phyloP scores from a whole-genome alignment of 768 basidiomycete species.

The Ephemerocybe angulata region DNA sequence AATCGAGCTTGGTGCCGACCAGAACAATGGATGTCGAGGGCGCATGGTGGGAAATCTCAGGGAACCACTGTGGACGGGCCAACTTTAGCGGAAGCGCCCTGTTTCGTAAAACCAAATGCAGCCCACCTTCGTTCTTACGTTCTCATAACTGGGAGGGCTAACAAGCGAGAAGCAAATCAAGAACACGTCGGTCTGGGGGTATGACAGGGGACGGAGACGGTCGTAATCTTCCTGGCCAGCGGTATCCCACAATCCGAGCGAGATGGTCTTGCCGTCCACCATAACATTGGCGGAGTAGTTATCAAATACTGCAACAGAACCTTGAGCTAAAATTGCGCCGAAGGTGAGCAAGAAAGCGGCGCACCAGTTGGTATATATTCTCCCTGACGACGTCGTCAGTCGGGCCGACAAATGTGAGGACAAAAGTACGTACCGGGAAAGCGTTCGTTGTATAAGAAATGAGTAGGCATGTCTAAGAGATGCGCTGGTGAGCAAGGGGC shows the following conservation, averaged over 20 bases:
- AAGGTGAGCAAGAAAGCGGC: constrained; percentile 14
- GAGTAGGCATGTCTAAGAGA: constrained; percentile 85
- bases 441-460: constrained; percentile 99
- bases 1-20: constrained; percentile 95
- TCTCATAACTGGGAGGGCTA: constrained; percentile 97
- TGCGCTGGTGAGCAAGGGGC: neutral
- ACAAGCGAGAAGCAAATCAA: constrained; percentile 99
- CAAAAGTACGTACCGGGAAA: constrained; percentile 66
- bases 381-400: constrained; percentile 50
- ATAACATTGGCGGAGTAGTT: constrained; percentile 99
- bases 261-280: constrained; percentile 98
- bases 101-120: constrained; percentile 8
- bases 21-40: constrained; percentile 90
- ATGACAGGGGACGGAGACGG: constrained; percentile 93
- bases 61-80: constrained; percentile 68
- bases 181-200: constrained; percentile 99
- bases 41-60: constrained; percentile 96
- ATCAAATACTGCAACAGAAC: constrained; percentile 74
- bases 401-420: constrained; percentile 6
- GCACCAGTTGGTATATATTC: constrained; percentile 95
- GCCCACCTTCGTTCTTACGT: constrained; percentile 95
- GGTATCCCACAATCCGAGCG: constrained; percentile 99
- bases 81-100: constrained; percentile 11
- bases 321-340: constrained; percentile 5
- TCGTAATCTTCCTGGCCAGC: constrained; percentile 99